Percentiles rank a stretch among this genome's conserved stretches.
Evolutionary conservation across 352 stramenopile species (phyloP).

Genomic region (Aphanomyces astaci): DNA sequence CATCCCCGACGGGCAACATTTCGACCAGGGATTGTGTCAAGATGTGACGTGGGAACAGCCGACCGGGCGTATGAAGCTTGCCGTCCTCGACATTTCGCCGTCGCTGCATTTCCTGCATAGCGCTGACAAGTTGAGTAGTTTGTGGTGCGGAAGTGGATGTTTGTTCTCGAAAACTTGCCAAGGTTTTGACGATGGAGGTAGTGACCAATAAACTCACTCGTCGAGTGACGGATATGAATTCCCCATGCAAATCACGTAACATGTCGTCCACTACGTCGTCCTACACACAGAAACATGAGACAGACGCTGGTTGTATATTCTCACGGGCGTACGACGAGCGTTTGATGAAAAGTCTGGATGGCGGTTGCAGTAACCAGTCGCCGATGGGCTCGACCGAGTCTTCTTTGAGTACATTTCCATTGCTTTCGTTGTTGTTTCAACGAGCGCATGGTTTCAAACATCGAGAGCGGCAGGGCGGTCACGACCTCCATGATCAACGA

Average conservation of each 20-base stretch:
- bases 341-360: not conserved
- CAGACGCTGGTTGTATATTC: not conserved
- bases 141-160: too few relatives aligned
- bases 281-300: conserved; percentile 1
- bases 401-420: not conserved
- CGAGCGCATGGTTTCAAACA: not conserved
- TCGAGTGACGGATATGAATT: not conserved
- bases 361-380: not conserved
- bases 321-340: not conserved
- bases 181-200: not conserved
- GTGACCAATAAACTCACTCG: not conserved
- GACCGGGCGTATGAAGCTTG: not conserved
- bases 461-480: not conserved
- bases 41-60: not conserved
- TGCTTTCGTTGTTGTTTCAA: not conserved
- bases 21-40: not conserved
- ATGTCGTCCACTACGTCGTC: not conserved
- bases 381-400: not conserved
- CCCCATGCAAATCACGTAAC: not conserved
- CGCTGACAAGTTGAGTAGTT: not conserved
- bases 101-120: not conserved
- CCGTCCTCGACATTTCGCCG: not conserved
- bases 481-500: not conserved
- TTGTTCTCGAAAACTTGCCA: not conserved
- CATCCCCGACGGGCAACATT: not conserved